A percentile compares a stretch with the other conserved stretches of the same genome.
phyloP scores from a whole-genome alignment of 306 rosid genomes.

The Cercis canadensis region DNA sequence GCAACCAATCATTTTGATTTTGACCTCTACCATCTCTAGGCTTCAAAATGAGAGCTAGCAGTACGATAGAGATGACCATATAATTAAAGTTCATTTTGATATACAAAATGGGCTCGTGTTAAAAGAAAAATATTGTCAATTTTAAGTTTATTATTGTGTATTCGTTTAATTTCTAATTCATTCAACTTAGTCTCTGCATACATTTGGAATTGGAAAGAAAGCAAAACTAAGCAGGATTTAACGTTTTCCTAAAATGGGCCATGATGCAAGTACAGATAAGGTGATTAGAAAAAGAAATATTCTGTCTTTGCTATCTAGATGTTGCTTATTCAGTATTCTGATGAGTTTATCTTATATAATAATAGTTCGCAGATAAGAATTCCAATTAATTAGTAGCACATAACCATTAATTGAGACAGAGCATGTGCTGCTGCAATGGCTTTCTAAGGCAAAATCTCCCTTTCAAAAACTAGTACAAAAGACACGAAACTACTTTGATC shows the following conservation, averaged over 20 bases:
- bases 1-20: slow-evolving; percentile 2
- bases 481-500: too few relatives aligned
- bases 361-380: slow-evolving; percentile 28
- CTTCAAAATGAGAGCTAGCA: too few relatives aligned
- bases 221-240: slow-evolving; percentile 7
- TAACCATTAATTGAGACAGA: slow-evolving; percentile 25
- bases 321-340: neutral
- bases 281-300: slow-evolving; percentile 12
- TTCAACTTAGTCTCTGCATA: too few relatives aligned
- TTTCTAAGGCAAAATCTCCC: neutral
- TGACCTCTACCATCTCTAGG: too few relatives aligned
- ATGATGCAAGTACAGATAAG: neutral
- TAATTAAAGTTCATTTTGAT: too few relatives aligned
- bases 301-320: slow-evolving; percentile 17
- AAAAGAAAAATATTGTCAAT: too few relatives aligned
- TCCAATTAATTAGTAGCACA: slow-evolving; percentile 33
- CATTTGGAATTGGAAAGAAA: neutral
- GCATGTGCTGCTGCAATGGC: slow-evolving; percentile 30
- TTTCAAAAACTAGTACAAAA: too few relatives aligned
- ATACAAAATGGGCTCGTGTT: too few relatives aligned
- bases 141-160: too few relatives aligned
- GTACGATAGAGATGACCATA: too few relatives aligned
- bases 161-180: too few relatives aligned
- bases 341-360: neutral
- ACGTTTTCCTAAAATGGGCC: neutral